These are phyloP conservation scores for Phylloporus scabripes DNA, from an alignment of 768 basidiomycete species.

Conservation along the genomic window DNA sequence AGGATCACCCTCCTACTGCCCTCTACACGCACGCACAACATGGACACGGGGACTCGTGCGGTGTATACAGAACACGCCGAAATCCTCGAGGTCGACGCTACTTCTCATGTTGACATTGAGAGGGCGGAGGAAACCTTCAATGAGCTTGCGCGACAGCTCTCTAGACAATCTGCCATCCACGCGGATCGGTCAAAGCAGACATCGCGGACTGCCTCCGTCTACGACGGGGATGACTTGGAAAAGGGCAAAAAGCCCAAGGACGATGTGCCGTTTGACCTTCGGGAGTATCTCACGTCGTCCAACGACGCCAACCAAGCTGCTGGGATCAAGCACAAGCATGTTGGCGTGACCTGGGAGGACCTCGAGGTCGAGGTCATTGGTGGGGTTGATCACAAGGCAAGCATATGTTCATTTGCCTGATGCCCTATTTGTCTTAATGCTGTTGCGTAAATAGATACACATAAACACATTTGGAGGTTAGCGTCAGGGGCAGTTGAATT, in stretches of 20 bases:
- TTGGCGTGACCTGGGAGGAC: conserved; percentile 71
- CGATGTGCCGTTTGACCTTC: conserved; percentile 50
- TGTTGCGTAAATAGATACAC: conserved; percentile 35
- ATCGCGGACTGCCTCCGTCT: conserved; percentile 22
- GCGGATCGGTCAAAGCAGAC: conserved; percentile 13
- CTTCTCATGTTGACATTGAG: conserved; percentile 43
- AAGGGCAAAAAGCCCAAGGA: conserved; percentile 34
- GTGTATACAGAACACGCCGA: conserved; percentile 13
- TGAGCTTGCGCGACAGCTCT: conserved; percentile 43
- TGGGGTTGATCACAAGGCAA: conserved; percentile 50
- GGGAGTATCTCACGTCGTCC: conserved; percentile 60
- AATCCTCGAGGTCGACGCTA: conserved; percentile 17
- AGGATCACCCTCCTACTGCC: not conserved
- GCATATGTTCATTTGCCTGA: not conserved
- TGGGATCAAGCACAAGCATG: conserved; percentile 68
- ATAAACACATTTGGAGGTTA: conserved; percentile 57
- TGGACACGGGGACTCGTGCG: conserved; percentile 5
- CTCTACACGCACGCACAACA: conserved; percentile 2
- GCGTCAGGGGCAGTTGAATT: not conserved
- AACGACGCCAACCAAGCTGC: conserved; percentile 61
- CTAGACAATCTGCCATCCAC: conserved; percentile 6
- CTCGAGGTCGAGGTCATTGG: conserved; percentile 59
- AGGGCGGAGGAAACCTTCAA: conserved; percentile 51
- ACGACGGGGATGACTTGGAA: conserved; percentile 32
- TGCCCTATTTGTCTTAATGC: not conserved